Conservation (phyloP, 495 filamentous ascomycete species). For the Hypoxylon cercidicola region DNA sequence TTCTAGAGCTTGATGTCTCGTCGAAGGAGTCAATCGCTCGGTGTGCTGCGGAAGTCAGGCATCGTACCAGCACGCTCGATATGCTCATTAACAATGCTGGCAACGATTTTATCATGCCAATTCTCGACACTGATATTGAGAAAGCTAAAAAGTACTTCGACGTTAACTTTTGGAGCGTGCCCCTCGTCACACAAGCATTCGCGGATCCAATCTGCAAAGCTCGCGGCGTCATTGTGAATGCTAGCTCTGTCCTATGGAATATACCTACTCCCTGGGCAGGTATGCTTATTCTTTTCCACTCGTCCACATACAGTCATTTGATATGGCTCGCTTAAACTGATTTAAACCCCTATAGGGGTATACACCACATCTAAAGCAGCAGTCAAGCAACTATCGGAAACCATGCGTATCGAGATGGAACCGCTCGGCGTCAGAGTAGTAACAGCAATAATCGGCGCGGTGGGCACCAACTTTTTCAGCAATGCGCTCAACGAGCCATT, state of each 20-base stretch:
- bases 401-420: not conserved
- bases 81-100: too few relatives aligned
- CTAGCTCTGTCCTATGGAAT: too few relatives aligned
- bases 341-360: not conserved
- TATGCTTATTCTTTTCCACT: too few relatives aligned
- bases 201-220: too few relatives aligned
- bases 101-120: too few relatives aligned
- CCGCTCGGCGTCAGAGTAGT: not conserved
- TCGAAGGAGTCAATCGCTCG: slow-evolving; percentile 46
- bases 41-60: slow-evolving; percentile 38
- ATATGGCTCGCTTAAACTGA: not conserved
- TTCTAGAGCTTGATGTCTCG: slow-evolving; percentile 57
- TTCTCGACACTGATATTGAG: too few relatives aligned
- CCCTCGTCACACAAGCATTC: too few relatives aligned
- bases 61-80: slow-evolving; percentile 47
- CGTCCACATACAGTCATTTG: too few relatives aligned
- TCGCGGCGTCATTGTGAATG: too few relatives aligned
- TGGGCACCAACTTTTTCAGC: not conserved
- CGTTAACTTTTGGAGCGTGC: too few relatives aligned
- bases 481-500: not conserved
- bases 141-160: too few relatives aligned
- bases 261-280: too few relatives aligned
- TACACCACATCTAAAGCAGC: not conserved
- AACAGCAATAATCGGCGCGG: not conserved
- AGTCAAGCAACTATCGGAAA: not conserved